Conservation (phyloP, 495 filamentous ascomycete genomes). For the Penicillium arizonense region DNA sequence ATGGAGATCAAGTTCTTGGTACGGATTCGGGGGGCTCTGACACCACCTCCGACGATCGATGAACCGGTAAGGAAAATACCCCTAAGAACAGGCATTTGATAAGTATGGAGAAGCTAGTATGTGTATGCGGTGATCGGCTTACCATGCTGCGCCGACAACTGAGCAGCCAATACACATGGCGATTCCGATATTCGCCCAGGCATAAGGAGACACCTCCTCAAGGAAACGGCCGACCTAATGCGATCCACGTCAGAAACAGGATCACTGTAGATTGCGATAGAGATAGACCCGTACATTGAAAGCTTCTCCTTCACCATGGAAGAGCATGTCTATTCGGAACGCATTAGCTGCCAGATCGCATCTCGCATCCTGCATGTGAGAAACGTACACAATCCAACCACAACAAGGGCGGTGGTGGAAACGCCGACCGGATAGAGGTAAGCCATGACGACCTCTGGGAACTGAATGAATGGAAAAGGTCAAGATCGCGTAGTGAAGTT, state of each 20-base stretch:
- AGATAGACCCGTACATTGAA: slow-evolving; percentile 74
- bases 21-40: slow-evolving; percentile 91
- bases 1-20: slow-evolving; percentile 99
- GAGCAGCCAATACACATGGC: slow-evolving; percentile 93
- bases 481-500: slow-evolving; percentile 14
- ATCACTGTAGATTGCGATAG: no score
- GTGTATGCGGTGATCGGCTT: slow-evolving; percentile 27
- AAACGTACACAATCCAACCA: slow-evolving; percentile 83
- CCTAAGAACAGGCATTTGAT: slow-evolving; percentile 53
- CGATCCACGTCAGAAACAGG: slow-evolving; percentile 20
- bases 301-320: slow-evolving; percentile 90
- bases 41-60: slow-evolving; percentile 96
- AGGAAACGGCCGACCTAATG: slow-evolving; percentile 87
- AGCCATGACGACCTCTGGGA: slow-evolving; percentile 44
- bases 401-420: slow-evolving; percentile 66
- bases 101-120: slow-evolving; percentile 13
- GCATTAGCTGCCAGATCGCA: slow-evolving; percentile 24
- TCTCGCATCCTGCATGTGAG: not conserved
- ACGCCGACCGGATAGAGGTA: slow-evolving; percentile 66
- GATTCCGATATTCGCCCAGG: slow-evolving; percentile 89
- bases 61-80: slow-evolving; percentile 98
- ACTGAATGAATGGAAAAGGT: slow-evolving; percentile 23
- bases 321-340: slow-evolving; percentile 80
- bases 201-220: slow-evolving; percentile 89
- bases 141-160: slow-evolving; percentile 97